A percentile compares a stretch with the other conserved stretches of the same genome.
Conservation (phyloP, 208 protist species). For the Wallacemonas collosoma region DNA sequence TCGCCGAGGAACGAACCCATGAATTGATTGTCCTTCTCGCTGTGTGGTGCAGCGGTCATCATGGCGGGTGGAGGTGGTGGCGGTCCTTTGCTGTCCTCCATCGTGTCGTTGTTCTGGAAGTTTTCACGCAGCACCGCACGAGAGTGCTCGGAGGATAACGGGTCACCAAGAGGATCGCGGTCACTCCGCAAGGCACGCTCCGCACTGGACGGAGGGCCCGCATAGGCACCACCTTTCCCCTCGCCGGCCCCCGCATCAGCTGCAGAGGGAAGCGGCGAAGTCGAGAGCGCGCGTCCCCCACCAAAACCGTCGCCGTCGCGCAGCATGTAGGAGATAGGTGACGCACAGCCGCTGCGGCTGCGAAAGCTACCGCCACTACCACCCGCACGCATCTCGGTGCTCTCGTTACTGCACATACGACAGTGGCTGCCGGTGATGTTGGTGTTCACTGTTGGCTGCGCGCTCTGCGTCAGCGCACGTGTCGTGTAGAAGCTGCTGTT, state of each 20-base stretch:
- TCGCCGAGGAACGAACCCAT: background rate
- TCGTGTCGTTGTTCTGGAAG: background rate
- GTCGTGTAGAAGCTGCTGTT: slow-evolving; percentile 25
- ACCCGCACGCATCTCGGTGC: background rate
- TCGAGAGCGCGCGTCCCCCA: background rate
- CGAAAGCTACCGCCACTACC: slow-evolving; percentile 6
- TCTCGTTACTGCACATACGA: background rate
- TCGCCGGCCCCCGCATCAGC: background rate
- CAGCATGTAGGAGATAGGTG: background rate
- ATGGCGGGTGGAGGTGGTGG: background rate
- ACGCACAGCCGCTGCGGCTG: slow-evolving; percentile 7
- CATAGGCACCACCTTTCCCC: background rate
- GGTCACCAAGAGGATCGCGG: background rate
- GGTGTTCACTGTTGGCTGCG: background rate
- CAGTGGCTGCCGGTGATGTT: background rate
- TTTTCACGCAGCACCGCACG: background rate
- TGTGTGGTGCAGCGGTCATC: background rate
- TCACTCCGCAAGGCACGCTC: background rate
- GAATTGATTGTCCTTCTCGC: background rate
- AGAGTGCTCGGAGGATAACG: background rate
- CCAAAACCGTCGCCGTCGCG: background rate
- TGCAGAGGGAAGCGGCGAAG: background rate
- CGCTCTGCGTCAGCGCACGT: slow-evolving; percentile 13
- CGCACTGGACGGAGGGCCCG: background rate
- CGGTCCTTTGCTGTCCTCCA: background rate